Percentiles rank a stretch among this genome's conserved stretches.
phyloP scores from a whole-genome alignment of 2,329 filamentous ascomycete genomes.

The Ascochyta lentis region DNA sequence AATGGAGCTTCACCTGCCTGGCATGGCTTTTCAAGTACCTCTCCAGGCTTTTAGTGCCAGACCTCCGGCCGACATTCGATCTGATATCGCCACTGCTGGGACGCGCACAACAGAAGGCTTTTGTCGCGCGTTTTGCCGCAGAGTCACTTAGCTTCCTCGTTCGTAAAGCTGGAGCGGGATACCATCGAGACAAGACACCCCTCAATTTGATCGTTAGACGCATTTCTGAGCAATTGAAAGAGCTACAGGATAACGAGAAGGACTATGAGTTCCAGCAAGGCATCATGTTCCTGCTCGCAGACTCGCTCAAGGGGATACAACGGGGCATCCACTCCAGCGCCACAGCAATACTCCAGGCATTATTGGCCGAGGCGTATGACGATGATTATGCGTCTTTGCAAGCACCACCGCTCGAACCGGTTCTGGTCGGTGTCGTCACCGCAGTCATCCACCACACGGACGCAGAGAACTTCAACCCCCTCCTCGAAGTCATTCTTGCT shows the following conservation, averaged over 20 bases:
- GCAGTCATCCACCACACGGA: conserved; percentile 84
- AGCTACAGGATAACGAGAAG: conserved; percentile 61
- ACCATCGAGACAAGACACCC: conserved; percentile 73
- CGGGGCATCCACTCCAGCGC: conserved; percentile 65
- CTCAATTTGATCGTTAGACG: conserved; percentile 75
- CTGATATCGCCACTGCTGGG: conserved; percentile 85
- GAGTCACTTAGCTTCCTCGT: conserved; percentile 95
- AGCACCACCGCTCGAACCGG: conserved; percentile 59
- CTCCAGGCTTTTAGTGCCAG: conserved; percentile 82
- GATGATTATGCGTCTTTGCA: conserved; percentile 49
- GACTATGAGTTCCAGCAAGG: conserved; percentile 80
- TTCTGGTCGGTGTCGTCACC: conserved; percentile 78
- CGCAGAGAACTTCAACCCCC: conserved; percentile 72
- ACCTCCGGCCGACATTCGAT: conserved; percentile 83
- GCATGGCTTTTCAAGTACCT: conserved; percentile 98
- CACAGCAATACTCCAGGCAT: conserved; percentile 58
- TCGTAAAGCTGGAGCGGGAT: conserved; percentile 81
- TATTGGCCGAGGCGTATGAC: conserved; percentile 50
- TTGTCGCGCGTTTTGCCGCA: conserved; percentile 90
- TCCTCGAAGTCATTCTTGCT: conserved; percentile 65
- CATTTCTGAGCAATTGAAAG: conserved; percentile 71
- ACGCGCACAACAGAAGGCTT: conserved; percentile 79
- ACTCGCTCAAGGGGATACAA: conserved; percentile 73
- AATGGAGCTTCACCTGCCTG: conserved; percentile 94
- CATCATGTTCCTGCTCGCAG: conserved; percentile 89